Evolutionary conservation across 306 rosid genomes (phyloP).

Genomic region (Acacia melanoxylon): DNA sequence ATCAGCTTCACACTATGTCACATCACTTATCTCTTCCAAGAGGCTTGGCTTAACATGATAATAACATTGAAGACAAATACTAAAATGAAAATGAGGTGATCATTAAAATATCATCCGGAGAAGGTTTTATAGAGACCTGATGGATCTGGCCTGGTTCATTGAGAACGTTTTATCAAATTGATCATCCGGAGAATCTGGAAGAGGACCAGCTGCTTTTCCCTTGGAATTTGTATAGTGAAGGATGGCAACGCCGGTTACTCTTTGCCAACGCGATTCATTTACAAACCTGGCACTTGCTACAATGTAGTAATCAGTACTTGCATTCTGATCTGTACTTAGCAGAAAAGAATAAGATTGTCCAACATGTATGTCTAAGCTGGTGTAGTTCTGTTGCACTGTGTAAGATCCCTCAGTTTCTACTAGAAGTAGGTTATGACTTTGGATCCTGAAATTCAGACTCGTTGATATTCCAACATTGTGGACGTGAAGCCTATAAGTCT

Average conservation of each 20-base stretch:
- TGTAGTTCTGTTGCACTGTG: slow-evolving; percentile 91
- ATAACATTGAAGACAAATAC: neutral
- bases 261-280: slow-evolving; percentile 76
- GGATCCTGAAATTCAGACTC: slow-evolving; percentile 93
- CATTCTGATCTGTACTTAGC: slow-evolving; percentile 84
- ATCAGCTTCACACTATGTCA: neutral
- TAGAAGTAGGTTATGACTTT: slow-evolving; percentile 86
- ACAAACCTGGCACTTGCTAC: slow-evolving; percentile 97
- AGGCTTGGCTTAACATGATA: neutral
- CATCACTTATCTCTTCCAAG: neutral
- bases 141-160: slow-evolving; percentile 98
- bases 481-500: slow-evolving; percentile 83
- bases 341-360: slow-evolving; percentile 97
- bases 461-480: slow-evolving; percentile 95
- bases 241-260: slow-evolving; percentile 92
- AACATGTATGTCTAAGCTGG: slow-evolving; percentile 92
- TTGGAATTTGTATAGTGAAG: slow-evolving; percentile 85
- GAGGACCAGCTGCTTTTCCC: slow-evolving; percentile 93
- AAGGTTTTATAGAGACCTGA: slow-evolving; percentile 55
- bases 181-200: slow-evolving; percentile 75
- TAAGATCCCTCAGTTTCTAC: slow-evolving; percentile 94
- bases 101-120: neutral
- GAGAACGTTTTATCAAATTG: slow-evolving; percentile 91
- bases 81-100: neutral
- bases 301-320: slow-evolving; percentile 90